Conservation (phyloP, 129 eudicot species). For the Pulicaria dysenterica region DNA sequence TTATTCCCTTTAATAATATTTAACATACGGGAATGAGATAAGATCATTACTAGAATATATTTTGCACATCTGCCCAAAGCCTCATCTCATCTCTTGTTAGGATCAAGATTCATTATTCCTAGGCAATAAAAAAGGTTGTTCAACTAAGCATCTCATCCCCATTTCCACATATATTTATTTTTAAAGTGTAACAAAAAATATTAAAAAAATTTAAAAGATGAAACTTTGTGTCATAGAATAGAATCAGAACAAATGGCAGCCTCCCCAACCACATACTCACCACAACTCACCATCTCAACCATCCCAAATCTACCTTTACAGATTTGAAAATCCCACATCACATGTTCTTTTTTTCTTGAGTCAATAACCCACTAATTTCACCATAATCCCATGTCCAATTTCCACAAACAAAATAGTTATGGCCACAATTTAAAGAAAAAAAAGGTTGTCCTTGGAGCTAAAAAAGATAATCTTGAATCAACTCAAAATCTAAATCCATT, state of each 20-base stretch:
- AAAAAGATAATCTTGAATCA: conserved; percentile 7
- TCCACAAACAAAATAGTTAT: conserved; percentile 17
- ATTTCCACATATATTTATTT: conserved; percentile 35
- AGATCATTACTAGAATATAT: background rate
- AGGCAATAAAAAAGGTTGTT: conserved; percentile 37
- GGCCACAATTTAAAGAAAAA: conserved; percentile 15
- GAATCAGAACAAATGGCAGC: conserved; percentile 40
- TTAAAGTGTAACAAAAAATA: background rate
- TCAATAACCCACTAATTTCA: conserved; percentile 34
- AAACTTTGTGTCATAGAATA: conserved; percentile 37
- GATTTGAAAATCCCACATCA: conserved; percentile 43
- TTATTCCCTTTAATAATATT: background rate
- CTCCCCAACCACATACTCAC: conserved; percentile 45
- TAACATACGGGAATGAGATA: background rate
- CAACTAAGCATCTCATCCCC: conserved; percentile 43
- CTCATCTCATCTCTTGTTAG: conserved; percentile 40
- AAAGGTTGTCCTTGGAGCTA: background rate
- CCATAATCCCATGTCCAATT: conserved; percentile 28
- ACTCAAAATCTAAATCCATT: background rate
- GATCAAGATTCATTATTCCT: conserved; percentile 52
- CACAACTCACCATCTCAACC: conserved; percentile 45
- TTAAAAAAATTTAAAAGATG: conserved; percentile 8
- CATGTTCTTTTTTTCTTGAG: conserved; percentile 37
- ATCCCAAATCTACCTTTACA: conserved; percentile 44
- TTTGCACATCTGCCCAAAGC: conserved; percentile 8